Evolutionary conservation across 805 yeast genomes (phyloP), one percentile per base, ranked within the genome.

Genomic region (Dipodascus geniculatus): DNA sequence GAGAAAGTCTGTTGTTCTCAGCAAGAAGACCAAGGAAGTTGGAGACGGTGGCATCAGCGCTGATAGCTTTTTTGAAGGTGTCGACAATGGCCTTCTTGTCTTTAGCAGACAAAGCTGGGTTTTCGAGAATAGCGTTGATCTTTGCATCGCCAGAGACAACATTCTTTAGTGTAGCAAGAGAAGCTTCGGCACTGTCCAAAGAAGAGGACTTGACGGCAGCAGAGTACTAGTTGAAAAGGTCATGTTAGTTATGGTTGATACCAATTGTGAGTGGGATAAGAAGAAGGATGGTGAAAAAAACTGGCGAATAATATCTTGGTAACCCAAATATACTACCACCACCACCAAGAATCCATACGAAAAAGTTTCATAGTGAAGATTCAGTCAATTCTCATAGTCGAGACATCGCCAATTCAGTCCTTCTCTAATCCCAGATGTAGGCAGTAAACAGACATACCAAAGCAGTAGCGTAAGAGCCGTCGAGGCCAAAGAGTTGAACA

Each of bases 391-490:
- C 44, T 9, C 33, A 23, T 17, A 2, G 16, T 33, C 24, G n/a
- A n/a, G n/a, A n/a, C n/a, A n/a, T n/a, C n/a, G n/a, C n/a, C n/a
- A n/a, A n/a, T n/a, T n/a, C n/a, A n/a, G n/a, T n/a, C n/a, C n/a
- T n/a, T n/a, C n/a, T n/a, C n/a, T n/a, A n/a, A n/a, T n/a, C n/a
- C n/a, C 51, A 49, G 51, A n/a, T 24, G 50, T 23, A n/a, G n/a
- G 33, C 33, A 28, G 11, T 28, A 6, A 6, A 4, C 4, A 9
- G 14, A 38, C 59, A 24, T 42, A 60, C 61, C 64, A 93, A 79
- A 51, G 99, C 96, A 55, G 88, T 79, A 63, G 98, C 99, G 72
- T 91, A 91, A 60, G 98, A 89, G 68, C 98, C 99, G 63, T 90
- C 97, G 62, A 91, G 74, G 60, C 98, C 98, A 66, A 80, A 91